Base-by-base conservation (phyloP, 2,329 filamentous ascomycete species). In the Didymella sp. region DNA sequence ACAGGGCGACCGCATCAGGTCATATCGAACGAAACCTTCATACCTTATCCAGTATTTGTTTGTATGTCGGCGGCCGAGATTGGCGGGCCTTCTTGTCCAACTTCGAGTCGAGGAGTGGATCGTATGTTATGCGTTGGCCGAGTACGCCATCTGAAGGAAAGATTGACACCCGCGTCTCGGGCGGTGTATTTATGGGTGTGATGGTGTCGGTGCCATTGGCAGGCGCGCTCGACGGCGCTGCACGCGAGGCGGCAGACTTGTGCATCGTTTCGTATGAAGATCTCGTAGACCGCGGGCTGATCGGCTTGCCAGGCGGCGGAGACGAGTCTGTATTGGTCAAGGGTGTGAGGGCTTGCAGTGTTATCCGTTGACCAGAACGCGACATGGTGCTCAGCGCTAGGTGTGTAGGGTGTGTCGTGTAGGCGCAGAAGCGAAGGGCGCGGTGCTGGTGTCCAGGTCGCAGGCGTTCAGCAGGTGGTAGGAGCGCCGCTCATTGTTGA, bases 381-480 rank as follows among this genome's bases (percentile, higher is more conserved):
- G 83, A 78, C 73, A 85, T 85, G 67, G 79, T 75, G 64, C 57
- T 61, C 66, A 79, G 78, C 67, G 81, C 79, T 76, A 87, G 90
- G 77, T 90, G 90, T 63, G 87, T 85, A 78, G 88, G 92, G 30
- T 17, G 13, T 45, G 15, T 19, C 30, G 17, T 25, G 5, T 6
- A n/a, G 21, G 42, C 53, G 35, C 52, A 45, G 24, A 12, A n/a
- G 42, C 27, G 17, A 24, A 37, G 47, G 56, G 71, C 83, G 49
- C 44, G 24, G 60, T 57, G 55, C 89, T 92, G 77, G 87, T 91
- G 54, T 51, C 37, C 35, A 43, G 43, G 87, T 85, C 47, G 90
- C 92, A 69, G 86, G 88, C 87, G 75, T 88, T 89, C 70, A 89
- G 82, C 50, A 88, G 83, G 69, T 92, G 89, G 75, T 85, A 86